A percentile compares a stretch with the other conserved stretches of the same genome.
Conservation (phyloP, 352 stramenopile species). For the Globisporangium echinulatum region DNA sequence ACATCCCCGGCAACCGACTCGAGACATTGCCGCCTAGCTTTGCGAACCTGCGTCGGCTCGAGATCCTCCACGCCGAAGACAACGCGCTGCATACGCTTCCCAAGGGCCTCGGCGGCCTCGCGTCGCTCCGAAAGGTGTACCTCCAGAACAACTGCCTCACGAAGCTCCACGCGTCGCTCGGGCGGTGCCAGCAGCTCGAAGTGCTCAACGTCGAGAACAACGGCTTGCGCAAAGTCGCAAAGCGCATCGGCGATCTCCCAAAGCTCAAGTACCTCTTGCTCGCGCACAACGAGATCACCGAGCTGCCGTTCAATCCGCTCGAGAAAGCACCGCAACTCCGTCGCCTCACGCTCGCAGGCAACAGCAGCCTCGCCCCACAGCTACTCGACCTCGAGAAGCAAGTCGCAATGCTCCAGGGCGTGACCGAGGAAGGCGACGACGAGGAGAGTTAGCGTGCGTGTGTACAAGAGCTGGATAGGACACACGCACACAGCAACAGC, state of each 20-base stretch:
- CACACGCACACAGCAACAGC: no score
- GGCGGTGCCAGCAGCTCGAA: conserved; percentile 68
- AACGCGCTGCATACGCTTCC: conserved; percentile 72
- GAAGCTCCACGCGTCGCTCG: conserved; percentile 77
- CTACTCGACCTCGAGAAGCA: conserved; percentile 59
- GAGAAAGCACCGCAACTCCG: conserved; percentile 63
- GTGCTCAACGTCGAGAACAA: conserved; percentile 86
- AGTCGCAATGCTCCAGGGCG: conserved; percentile 39
- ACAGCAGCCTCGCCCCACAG: conserved; percentile 61
- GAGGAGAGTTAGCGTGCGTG: conserved; percentile 8
- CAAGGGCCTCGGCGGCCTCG: conserved; percentile 64
- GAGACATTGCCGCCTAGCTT: conserved; percentile 60
- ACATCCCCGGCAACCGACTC: conserved; percentile 68
- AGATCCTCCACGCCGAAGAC: conserved; percentile 77
- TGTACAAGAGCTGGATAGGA: no score
- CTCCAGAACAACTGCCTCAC: conserved; percentile 76
- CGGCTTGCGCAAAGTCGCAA: conserved; percentile 71
- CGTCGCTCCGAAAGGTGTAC: conserved; percentile 73
- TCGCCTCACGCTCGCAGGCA: conserved; percentile 75
- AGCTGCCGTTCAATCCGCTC: conserved; percentile 75
- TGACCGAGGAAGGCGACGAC: conserved; percentile 56
- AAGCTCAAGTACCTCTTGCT: conserved; percentile 78
- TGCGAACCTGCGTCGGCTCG: conserved; percentile 52
- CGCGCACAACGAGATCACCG: conserved; percentile 77
- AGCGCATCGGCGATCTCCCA: conserved; percentile 74